Conservation (phyloP, 2,329 filamentous ascomycete species). For the Penicillium polonicum region DNA sequence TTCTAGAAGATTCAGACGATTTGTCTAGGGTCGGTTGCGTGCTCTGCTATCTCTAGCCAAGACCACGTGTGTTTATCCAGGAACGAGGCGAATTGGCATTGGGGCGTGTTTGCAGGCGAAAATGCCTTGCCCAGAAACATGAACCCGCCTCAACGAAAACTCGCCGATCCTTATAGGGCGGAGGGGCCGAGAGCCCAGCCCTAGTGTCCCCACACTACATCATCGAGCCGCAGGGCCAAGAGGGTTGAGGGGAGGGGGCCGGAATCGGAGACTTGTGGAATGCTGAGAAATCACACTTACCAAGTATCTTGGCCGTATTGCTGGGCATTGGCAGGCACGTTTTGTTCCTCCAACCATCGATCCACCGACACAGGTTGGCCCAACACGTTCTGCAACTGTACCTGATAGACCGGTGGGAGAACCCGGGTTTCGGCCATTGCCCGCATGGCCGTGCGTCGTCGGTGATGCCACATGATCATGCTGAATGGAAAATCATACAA, state of each 20-base stretch:
- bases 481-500: conserved; percentile 11
- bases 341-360: conserved; percentile 31
- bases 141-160: neutral
- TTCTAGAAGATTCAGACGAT: conserved; percentile 4
- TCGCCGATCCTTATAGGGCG: conserved; percentile 5
- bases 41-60: neutral
- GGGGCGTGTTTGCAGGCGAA: neutral
- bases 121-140: conserved; percentile 4
- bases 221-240: conserved; percentile 19
- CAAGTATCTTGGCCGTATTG: conserved; percentile 30
- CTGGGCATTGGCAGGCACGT: conserved; percentile 15
- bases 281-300: conserved; percentile 20
- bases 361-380: conserved; percentile 22
- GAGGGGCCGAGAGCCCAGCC: conserved; percentile 5
- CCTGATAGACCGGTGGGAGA: conserved; percentile 12
- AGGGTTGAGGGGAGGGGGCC: neutral
- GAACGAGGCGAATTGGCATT: neutral
- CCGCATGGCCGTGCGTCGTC: conserved; percentile 16
- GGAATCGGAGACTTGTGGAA: conserved; percentile 1
- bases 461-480: conserved; percentile 26
- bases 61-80: neutral
- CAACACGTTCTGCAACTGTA: conserved; percentile 14
- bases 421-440: conserved; percentile 1
- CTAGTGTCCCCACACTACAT: conserved; percentile 10
- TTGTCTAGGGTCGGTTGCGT: neutral